A percentile compares a stretch with the other conserved stretches of the same genome.
Conservation (phyloP, 2,329 filamentous ascomycete species). For the Neofusicoccum cordaticola region DNA sequence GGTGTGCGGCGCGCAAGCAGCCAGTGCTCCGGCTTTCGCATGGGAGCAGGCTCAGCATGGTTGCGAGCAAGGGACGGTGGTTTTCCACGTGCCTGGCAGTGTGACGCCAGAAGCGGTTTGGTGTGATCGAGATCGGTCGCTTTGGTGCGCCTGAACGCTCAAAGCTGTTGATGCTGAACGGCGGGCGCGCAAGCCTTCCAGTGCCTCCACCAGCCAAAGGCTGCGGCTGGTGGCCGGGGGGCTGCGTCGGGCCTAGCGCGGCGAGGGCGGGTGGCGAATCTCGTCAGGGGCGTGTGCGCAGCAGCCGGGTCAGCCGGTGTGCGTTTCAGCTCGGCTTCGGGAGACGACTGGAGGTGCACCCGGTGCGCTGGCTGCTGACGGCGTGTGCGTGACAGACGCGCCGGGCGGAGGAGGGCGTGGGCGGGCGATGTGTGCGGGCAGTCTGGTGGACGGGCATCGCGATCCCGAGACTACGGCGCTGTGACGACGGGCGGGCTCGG, state of each 20-base stretch:
- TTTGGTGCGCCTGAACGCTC: background rate
- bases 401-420: background rate
- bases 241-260: constrained; percentile 1
- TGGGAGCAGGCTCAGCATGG: background rate
- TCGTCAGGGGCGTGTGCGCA: constrained; percentile 8
- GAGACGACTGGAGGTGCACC: background rate
- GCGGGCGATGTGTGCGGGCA: background rate
- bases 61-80: background rate
- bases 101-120: background rate
- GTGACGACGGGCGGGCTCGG: background rate
- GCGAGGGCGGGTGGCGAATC: background rate
- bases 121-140: constrained; percentile 6
- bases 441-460: background rate
- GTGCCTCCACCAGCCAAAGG: background rate
- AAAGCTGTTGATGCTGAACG: background rate
- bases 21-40: background rate
- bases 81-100: background rate
- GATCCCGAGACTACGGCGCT: background rate
- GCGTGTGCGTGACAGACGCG: background rate
- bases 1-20: background rate
- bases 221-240: background rate
- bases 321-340: background rate
- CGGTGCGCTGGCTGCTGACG: background rate
- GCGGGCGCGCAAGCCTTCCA: background rate
- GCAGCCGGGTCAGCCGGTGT: background rate